Evolutionary conservation across 495 filamentous ascomycete species (phyloP).

Genomic region (Aspergillus avenaceus): DNA sequence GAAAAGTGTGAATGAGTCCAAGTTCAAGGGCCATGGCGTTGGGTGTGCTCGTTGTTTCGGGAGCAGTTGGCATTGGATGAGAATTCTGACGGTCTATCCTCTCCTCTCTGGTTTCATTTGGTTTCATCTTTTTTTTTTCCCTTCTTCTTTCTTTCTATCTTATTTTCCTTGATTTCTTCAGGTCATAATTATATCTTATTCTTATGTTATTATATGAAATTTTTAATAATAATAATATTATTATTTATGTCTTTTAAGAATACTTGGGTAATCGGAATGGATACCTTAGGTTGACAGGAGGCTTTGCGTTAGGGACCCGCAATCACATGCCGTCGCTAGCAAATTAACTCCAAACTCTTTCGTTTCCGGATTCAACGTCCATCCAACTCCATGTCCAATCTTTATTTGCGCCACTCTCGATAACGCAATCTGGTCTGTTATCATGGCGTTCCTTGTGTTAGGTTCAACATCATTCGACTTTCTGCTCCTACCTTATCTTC

Average conservation of each 20-base stretch:
- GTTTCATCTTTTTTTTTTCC: neutral
- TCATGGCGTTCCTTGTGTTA: neutral
- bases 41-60: neutral
- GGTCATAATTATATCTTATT: too few species aligned
- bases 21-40: neutral
- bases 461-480: neutral
- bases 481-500: neutral
- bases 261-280: too few species aligned
- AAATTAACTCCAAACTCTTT: neutral
- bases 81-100: too few species aligned
- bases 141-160: neutral
- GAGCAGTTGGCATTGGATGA: neutral
- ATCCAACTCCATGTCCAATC: neutral
- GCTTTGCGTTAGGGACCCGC: slow-evolving; percentile 22
- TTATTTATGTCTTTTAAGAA: too few species aligned
- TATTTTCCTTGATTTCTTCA: neutral
- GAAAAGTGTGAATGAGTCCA: neutral
- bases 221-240: too few species aligned
- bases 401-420: neutral
- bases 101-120: too few species aligned
- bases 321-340: slow-evolving; percentile 32
- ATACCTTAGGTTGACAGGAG: too few species aligned
- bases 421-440: neutral
- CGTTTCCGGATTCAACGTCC: slow-evolving; percentile 5
- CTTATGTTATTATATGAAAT: too few species aligned